Conservation (phyloP, 1,284 basidiomycete species). For the Boletellus dicymbophilus region DNA sequence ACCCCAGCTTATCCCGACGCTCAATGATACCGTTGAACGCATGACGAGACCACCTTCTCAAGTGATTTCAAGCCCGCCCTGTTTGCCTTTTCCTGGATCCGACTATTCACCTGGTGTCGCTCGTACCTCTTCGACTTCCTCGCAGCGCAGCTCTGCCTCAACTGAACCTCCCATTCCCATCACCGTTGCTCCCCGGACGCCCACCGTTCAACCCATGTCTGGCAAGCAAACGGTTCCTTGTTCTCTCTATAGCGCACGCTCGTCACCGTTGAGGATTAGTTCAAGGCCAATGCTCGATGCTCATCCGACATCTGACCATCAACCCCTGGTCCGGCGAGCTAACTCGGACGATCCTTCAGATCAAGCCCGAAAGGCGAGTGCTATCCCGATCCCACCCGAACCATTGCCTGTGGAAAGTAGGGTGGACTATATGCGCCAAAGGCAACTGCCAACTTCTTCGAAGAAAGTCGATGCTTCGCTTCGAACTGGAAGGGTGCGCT, state of each 20-base stretch:
- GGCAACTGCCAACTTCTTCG: slow-evolving; percentile 7
- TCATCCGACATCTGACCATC: slow-evolving; percentile 18
- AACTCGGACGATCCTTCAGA: slow-evolving; percentile 12
- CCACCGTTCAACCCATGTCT: slow-evolving; percentile 1
- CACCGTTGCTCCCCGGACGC: neutral
- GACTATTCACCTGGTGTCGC: slow-evolving; percentile 7
- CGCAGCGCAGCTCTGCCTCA: slow-evolving; percentile 13
- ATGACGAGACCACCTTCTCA: slow-evolving; percentile 60
- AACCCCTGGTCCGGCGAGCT: slow-evolving; percentile 10
- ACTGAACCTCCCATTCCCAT: neutral
- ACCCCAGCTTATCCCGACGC: slow-evolving; percentile 61
- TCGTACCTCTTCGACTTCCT: slow-evolving; percentile 23
- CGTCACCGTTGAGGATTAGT: slow-evolving; percentile 18
- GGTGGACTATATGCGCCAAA: slow-evolving; percentile 9
- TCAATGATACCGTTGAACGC: slow-evolving; percentile 67
- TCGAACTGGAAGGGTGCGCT: slow-evolving; percentile 32
- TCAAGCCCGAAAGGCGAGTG: slow-evolving; percentile 14
- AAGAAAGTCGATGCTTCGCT: slow-evolving; percentile 11
- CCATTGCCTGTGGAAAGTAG: slow-evolving; percentile 2
- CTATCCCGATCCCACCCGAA: slow-evolving; percentile 12
- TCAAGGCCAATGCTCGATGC: slow-evolving; percentile 32
- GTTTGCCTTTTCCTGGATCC: slow-evolving; percentile 1
- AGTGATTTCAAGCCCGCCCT: slow-evolving; percentile 12
- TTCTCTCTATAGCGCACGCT: slow-evolving; percentile 2
- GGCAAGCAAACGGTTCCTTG: too few relatives aligned